Evolutionary conservation across 208 protist species (phyloP), one percentile per base, ranked within the genome.

Genomic region (Balamuthia mandrillaris): DNA sequence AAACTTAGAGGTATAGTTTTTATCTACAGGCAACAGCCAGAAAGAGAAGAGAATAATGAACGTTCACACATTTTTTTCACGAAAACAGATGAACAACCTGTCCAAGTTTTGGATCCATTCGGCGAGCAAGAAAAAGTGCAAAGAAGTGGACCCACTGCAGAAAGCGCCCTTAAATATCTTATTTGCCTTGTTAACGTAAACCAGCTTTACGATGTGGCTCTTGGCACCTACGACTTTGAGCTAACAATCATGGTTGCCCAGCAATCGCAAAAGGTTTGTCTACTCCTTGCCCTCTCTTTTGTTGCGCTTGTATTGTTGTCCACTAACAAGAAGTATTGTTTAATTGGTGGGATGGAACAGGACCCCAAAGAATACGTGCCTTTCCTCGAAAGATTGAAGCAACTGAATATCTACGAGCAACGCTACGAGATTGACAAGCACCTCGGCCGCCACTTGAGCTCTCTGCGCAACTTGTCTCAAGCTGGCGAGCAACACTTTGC

Each of bases 291-390:
- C n/a, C 14, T 79, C 27, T 68, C 52, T 61, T 24, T 60, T 63
- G 14, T 70, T 70, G 27, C 27, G 10, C 49, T 41, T 21, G 41
- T 77, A 12, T n/a, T 24, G 33, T 18, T 24, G 29, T n/a, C 14
- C 60, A 68, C 29, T 12, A n/a, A 14, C 18, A 18, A 24, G 24
- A 18, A 35, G 14, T 68, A n/a, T 68, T n/a, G 21, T 68, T 39
- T 24, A 39, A 68, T 44, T n/a, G 33, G 14, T 12, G n/a, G n/a
- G 14, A 12, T 79, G 18, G 61, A 70, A n/a, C 72, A 91, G 74
- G 91, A 93, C 83, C 91, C 91, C 35, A 90, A 90, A 44, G 90
- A 93, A 63, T 93, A 93, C 31, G 58, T 93, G 21, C 68, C 90
- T 2, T 93, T 92, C 75, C 77, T 93, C 16, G 14, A 70, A 18